These are phyloP conservation scores for Cantharellus anzutake DNA, from an alignment of 768 basidiomycete genomes.

Conservation along the genomic window DNA sequence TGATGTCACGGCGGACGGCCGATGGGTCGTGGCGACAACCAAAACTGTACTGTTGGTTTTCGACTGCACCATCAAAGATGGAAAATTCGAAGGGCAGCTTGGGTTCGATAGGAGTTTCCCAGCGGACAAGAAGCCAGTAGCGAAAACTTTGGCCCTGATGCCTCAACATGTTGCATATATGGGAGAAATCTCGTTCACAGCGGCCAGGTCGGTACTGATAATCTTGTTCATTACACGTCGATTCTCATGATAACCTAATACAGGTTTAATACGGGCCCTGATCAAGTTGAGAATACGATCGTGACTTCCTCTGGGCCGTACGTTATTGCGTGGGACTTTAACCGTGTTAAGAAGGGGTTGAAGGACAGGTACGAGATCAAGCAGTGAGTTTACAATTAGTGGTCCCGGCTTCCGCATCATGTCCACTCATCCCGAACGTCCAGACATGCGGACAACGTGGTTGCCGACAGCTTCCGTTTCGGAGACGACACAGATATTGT, in stretches of 20 bases:
- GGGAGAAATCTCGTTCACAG: constrained; percentile 75
- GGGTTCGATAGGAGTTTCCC: constrained; percentile 96
- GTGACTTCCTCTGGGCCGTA: constrained; percentile 86
- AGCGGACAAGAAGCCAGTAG: constrained; percentile 80
- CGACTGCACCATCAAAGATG: constrained; percentile 87
- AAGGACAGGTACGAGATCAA: constrained; percentile 91
- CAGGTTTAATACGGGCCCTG: constrained; percentile 86
- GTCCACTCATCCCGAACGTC: constrained; percentile 2
- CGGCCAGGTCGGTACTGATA: constrained; percentile 48
- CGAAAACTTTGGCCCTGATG: constrained; percentile 69
- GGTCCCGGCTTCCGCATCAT: background rate
- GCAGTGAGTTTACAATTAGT: constrained; percentile 24
- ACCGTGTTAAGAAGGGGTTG: constrained; percentile 81
- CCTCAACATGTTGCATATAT: constrained; percentile 91
- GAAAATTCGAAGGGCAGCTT: constrained; percentile 58
- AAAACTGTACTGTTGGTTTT: constrained; percentile 86
- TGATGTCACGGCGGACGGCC: constrained; percentile 84
- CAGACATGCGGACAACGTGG: constrained; percentile 77
- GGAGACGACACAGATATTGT: constrained; percentile 95
- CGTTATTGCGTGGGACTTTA: constrained; percentile 95
- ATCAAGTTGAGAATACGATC: constrained; percentile 82
- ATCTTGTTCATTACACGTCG: background rate
- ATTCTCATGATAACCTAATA: background rate
- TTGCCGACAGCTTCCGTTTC: constrained; percentile 96
- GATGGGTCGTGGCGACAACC: constrained; percentile 91